Percentiles rank a stretch among this genome's conserved stretches.
Conservation (phyloP, 495 filamentous ascomycete species). For the Aspergillus hancockii region DNA sequence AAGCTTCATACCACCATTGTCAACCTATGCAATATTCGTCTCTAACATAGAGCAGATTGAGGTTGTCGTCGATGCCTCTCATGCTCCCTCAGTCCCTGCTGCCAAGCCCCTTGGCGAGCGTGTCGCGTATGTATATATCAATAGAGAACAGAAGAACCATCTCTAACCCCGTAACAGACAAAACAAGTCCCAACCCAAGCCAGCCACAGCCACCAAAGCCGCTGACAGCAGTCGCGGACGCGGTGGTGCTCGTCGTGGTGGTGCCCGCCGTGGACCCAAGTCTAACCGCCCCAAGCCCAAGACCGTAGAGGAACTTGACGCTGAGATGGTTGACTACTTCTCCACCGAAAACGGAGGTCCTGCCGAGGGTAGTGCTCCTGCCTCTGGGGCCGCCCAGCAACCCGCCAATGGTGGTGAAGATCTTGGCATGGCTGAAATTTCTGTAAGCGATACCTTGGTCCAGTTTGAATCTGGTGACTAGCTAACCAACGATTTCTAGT, state of each 20-base stretch:
- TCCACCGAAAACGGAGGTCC: slow-evolving; percentile 40
- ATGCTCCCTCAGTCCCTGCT: slow-evolving; percentile 62
- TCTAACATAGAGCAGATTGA: slow-evolving; percentile 62
- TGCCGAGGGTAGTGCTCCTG: slow-evolving; percentile 41
- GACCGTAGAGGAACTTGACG: slow-evolving; percentile 88
- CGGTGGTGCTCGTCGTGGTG: slow-evolving; percentile 50
- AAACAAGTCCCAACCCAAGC: slow-evolving; percentile 80
- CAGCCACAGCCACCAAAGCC: slow-evolving; percentile 70
- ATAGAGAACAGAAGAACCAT: neutral
- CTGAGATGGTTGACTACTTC: slow-evolving; percentile 94
- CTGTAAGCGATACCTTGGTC: slow-evolving; percentile 29
- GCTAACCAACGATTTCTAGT: slow-evolving; percentile 19
- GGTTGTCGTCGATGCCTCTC: slow-evolving; percentile 76
- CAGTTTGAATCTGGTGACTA: neutral
- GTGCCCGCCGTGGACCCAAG: slow-evolving; percentile 34
- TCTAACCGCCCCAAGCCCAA: slow-evolving; percentile 74
- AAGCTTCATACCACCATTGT: slow-evolving; percentile 14
- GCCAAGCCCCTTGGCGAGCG: slow-evolving; percentile 83
- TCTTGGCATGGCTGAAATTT: slow-evolving; percentile 57
- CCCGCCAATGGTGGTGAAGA: slow-evolving; percentile 42
- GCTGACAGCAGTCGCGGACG: slow-evolving; percentile 44
- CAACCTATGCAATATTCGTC: too few relatives aligned
- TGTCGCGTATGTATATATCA: slow-evolving; percentile 60
- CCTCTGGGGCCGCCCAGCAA: slow-evolving; percentile 40
- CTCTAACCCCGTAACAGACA: slow-evolving; percentile 40